Evolutionary conservation across 495 filamentous ascomycete species (phyloP), one percentile per base, ranked within the genome.

Genomic region (Ascodesmis nigricans): DNA sequence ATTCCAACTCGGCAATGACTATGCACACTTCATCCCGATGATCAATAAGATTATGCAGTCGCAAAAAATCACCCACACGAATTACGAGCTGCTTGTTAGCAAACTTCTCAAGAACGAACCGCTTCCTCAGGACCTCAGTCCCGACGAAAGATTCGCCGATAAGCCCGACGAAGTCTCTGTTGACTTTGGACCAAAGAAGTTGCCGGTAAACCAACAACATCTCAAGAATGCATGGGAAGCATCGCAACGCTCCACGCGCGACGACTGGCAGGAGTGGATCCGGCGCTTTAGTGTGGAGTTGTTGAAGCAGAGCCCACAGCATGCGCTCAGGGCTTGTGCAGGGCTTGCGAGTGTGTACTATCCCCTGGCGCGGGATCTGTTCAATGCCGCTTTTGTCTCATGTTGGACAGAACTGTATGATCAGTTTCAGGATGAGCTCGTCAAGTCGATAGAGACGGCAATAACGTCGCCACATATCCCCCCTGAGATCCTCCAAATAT

Each of bases 241-340:
- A 2, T 78, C 71, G 22, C 78, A 87, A 35, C 87, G 91, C 52
- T 91, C 87, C 11, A 99, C 87, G 1, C 71, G 78, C 31, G 87
- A 99, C 51, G 87, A 99, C 55, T 99, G 87, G 87, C 78, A 90
- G 41, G 87, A 99, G 55, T 99, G 87, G 87, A 91, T 93, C 53
- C 67, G 90, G 32, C 67, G 91, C 15, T 91, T 95, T 53, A 92
- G 83, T 46, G 79, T 92, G 13, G 91, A 92, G 43, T 64, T 99
- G 14, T 63, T 99, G 24, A 83, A 81, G 38, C 90, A 99, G 53
- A 92, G 82, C 1, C 90, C 87, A 13, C 91, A 90, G 29, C 90
- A 91, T 30, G 84, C 87, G 9, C 58, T 99, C 18, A 65, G 87
- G 39, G 84, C 87, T 19, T 99, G 87, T 54, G 87, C 90, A 28